phyloP scores from a whole-genome alignment of 164 flowering plant species.

The Magnolia sinica region DNA sequence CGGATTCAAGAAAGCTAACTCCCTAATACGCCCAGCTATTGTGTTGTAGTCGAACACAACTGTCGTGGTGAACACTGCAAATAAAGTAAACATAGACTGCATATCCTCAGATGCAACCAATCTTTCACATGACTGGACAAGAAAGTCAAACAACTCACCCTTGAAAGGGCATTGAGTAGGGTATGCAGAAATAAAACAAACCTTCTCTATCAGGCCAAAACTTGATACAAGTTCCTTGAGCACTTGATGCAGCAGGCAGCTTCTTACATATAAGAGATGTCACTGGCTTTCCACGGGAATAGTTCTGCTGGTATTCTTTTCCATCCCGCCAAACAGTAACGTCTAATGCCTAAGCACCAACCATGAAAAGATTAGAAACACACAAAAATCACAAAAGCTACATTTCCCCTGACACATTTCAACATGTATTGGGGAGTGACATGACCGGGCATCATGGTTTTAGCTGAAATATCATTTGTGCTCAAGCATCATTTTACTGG shows the following conservation, averaged over 20 bases:
- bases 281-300: slow-evolving; percentile 85
- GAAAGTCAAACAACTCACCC: not conserved
- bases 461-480: too few relatives aligned
- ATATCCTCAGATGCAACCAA: not conserved
- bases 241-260: slow-evolving; percentile 49
- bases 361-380: not conserved
- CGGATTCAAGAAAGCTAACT: slow-evolving; percentile 93
- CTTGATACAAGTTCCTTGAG: slow-evolving; percentile 71
- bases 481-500: too few relatives aligned
- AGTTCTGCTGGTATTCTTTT: slow-evolving; percentile 71
- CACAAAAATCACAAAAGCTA: not conserved
- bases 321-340: slow-evolving; percentile 96
- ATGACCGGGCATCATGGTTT: too few relatives aligned
- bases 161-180: not conserved
- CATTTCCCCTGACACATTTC: too few relatives aligned
- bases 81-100: not conserved
- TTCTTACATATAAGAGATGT: slow-evolving; percentile 39
- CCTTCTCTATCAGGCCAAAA: slow-evolving; percentile 98
- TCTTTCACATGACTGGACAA: not conserved
- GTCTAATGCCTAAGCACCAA: slow-evolving; percentile 51
- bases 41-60: slow-evolving; percentile 81
- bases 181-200: slow-evolving; percentile 15
- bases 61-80: slow-evolving; percentile 77
- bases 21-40: slow-evolving; percentile 83
- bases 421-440: too few relatives aligned